These are phyloP conservation scores for Iodosphaeria phyllophila DNA, from an alignment of 2,329 filamentous ascomycete genomes.

Conservation along the genomic window DNA sequence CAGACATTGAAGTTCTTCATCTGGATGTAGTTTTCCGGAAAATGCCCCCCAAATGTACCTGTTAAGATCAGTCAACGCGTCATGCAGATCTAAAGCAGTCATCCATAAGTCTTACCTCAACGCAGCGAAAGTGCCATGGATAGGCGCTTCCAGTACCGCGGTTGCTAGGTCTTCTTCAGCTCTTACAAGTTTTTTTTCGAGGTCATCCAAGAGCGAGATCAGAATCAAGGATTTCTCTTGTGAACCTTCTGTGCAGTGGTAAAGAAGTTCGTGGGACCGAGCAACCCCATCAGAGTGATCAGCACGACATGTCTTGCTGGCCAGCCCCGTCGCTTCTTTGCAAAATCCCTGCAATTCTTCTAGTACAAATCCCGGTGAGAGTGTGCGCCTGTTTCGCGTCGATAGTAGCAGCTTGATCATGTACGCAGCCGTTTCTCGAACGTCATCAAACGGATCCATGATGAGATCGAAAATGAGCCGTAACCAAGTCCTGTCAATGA, in stretches of 20 bases:
- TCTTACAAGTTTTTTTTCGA: slow-evolving; percentile 46
- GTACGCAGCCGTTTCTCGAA: slow-evolving; percentile 40
- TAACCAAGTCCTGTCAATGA: slow-evolving; percentile 30
- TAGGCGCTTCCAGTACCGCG: slow-evolving; percentile 45
- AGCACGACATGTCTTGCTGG: slow-evolving; percentile 58
- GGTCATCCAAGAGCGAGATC: slow-evolving; percentile 32
- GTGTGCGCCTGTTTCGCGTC: slow-evolving; percentile 11
- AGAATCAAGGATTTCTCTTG: slow-evolving; percentile 31
- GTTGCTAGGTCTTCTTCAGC: slow-evolving; percentile 45
- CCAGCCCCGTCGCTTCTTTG: slow-evolving; percentile 32
- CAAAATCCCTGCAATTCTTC: slow-evolving; percentile 27
- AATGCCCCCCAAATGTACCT: slow-evolving; percentile 36
- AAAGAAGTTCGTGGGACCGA: slow-evolving; percentile 52
- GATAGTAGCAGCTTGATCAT: slow-evolving; percentile 31
- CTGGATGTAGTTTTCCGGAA: slow-evolving; percentile 19
- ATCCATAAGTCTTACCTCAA: slow-evolving; percentile 24
- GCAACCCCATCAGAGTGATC: slow-evolving; percentile 89
- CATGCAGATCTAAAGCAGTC: neutral
- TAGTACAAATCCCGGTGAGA: slow-evolving; percentile 6
- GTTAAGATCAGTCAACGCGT: slow-evolving; percentile 2
- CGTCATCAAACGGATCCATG: slow-evolving; percentile 84
- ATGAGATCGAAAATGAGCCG: slow-evolving; percentile 59
- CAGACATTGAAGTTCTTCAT: slow-evolving; percentile 17
- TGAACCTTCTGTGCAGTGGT: slow-evolving; percentile 30
- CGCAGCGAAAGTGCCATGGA: slow-evolving; percentile 53